These are phyloP conservation scores for Pleurotus djamor DNA, from an alignment of 768 basidiomycete species.

Conservation along the genomic window DNA sequence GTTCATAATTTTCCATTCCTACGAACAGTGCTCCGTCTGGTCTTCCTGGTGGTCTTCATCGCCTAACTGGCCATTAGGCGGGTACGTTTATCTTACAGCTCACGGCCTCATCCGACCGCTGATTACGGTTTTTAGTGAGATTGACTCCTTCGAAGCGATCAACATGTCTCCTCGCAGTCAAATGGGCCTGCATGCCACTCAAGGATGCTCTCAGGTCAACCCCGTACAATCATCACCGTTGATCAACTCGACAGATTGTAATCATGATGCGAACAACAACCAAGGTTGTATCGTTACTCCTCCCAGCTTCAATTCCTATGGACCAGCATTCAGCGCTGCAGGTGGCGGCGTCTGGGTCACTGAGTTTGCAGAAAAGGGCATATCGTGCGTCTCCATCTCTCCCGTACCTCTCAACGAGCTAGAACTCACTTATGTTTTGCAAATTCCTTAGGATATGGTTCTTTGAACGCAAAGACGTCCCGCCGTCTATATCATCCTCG, in stretches of 20 bases:
- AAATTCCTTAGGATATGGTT: slow-evolving; percentile 53
- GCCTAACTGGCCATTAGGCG: slow-evolving; percentile 59
- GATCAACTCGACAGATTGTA: slow-evolving; percentile 59
- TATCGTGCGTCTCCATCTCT: slow-evolving; percentile 45
- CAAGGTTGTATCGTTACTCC: slow-evolving; percentile 65
- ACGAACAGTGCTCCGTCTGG: slow-evolving; percentile 65
- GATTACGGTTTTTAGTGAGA: slow-evolving; percentile 37
- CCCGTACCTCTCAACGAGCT: neutral
- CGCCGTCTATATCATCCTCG: slow-evolving; percentile 43
- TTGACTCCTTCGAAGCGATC: slow-evolving; percentile 83
- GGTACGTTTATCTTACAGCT: slow-evolving; percentile 28
- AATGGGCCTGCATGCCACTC: slow-evolving; percentile 51
- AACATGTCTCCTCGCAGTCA: slow-evolving; percentile 55
- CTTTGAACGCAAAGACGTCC: slow-evolving; percentile 51
- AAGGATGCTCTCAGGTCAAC: slow-evolving; percentile 40
- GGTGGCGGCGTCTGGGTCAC: slow-evolving; percentile 80
- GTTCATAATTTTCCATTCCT: neutral
- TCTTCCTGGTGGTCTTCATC: slow-evolving; percentile 65
- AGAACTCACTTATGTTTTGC: neutral
- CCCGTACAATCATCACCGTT: slow-evolving; percentile 48
- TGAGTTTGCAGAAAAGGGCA: slow-evolving; percentile 62
- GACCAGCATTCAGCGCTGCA: slow-evolving; percentile 58
- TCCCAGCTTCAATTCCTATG: slow-evolving; percentile 54
- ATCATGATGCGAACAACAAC: slow-evolving; percentile 48
- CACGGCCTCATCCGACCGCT: neutral